These are phyloP conservation scores for Beauveria pseudobassiana DNA, from an alignment of 2,329 filamentous ascomycete species.

Conservation along the genomic window DNA sequence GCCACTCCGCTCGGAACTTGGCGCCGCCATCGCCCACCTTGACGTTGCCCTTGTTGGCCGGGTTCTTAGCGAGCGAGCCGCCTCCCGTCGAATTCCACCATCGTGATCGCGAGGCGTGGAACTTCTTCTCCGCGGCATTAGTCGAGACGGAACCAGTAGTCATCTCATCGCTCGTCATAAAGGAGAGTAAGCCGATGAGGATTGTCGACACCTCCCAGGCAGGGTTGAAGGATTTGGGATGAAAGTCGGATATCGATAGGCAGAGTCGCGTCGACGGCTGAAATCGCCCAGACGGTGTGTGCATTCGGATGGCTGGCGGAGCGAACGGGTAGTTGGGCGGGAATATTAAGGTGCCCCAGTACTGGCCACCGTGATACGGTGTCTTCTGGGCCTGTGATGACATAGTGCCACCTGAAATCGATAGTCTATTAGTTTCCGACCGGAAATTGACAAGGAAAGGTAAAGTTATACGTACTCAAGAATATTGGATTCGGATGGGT, in stretches of 20 bases:
- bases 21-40: constrained; percentile 87
- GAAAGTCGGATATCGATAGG: constrained; percentile 94
- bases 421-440: constrained; percentile 4
- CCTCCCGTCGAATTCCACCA: constrained; percentile 98
- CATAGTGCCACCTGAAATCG: constrained; percentile 72
- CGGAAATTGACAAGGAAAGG: constrained; percentile 12
- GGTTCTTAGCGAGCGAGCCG: constrained; percentile 57
- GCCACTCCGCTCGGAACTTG: constrained; percentile 86
- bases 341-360: constrained; percentile 96
- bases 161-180: constrained; percentile 99
- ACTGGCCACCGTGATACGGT: constrained; percentile 89
- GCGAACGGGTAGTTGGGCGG: constrained; percentile 96
- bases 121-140: constrained; percentile 67
- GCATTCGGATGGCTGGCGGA: constrained; percentile 96
- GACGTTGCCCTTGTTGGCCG: constrained; percentile 64
- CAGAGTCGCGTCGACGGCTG: constrained; percentile 87
- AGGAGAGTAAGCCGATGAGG: constrained; percentile 84
- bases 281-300: constrained; percentile 93
- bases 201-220: constrained; percentile 98
- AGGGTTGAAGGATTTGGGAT: constrained; percentile 96
- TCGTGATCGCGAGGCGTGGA: constrained; percentile 66
- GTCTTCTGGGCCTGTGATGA: constrained; percentile 87
- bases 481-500: constrained; percentile 86
- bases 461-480: constrained; percentile 57
- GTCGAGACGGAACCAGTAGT: constrained; percentile 85